Conservation (phyloP, 371 early-diverging fungal species). For the Batkoa obscura region DNA sequence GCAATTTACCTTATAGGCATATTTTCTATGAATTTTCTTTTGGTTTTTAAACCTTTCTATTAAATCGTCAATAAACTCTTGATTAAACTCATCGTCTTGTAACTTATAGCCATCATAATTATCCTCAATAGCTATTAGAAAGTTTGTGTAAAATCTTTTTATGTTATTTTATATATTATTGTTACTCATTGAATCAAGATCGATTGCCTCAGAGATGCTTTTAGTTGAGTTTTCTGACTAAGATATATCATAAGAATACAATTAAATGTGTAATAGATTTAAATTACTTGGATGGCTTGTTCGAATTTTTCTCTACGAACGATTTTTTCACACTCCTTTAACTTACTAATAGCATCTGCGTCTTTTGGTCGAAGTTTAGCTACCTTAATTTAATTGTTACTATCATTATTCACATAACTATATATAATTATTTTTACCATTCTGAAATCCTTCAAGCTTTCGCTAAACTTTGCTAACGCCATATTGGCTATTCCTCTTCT, state of each 20-base stretch:
- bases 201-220: constrained; percentile 24
- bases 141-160: constrained; percentile 8
- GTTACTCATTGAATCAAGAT: constrained; percentile 25
- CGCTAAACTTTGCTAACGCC: constrained; percentile 64
- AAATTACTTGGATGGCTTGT: constrained; percentile 63
- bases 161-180: constrained; percentile 6
- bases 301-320: constrained; percentile 73
- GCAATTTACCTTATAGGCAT: constrained; percentile 41
- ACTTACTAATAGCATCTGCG: constrained; percentile 41
- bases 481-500: constrained; percentile 75
- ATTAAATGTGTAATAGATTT: not conserved
- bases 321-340: constrained; percentile 74
- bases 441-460: constrained; percentile 62
- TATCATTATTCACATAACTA: constrained; percentile 14
- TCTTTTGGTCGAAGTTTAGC: constrained; percentile 44
- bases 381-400: constrained; percentile 16
- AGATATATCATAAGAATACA: not conserved
- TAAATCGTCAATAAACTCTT: constrained; percentile 56
- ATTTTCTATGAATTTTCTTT: constrained; percentile 79
- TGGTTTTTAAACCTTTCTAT: constrained; percentile 64
- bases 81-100: constrained; percentile 35
- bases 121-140: constrained; percentile 34
- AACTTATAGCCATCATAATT: constrained; percentile 35
- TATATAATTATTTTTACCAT: constrained; percentile 26
- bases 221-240: constrained; percentile 21